Evolutionary conservation across 73 alveolate species (phyloP), one percentile per base, ranked within the genome.

Genomic region (Uronychia setigera): DNA sequence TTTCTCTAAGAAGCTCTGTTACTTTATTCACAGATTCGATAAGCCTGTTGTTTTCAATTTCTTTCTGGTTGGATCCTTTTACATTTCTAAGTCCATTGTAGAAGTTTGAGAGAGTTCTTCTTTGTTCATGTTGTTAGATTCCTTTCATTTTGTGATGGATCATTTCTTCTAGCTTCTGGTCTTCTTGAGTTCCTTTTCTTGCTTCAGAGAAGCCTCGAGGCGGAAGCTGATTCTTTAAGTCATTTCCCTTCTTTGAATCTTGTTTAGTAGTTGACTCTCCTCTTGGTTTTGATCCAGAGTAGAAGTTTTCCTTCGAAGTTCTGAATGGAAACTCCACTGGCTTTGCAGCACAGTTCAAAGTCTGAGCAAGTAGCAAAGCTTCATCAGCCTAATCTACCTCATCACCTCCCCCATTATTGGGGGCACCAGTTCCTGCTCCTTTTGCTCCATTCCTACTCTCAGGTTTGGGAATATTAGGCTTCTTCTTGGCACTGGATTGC

Each of bases 21-120:
- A 87, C 93, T 26, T 85, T 86, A 80, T 87, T 87, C 1, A 87
- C 93, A 0, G 80, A 26, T n/a, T 87, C 88, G 60, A 87, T 74
- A 0, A 87, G 81, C 33, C 93, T 80, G 75, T 87, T 46, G 67
- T 46, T 5, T 19, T 46, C 67, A 46, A 46, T 46, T 19, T 46
- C 67, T 19, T 46, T 5, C 67, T 46, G 19, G 19, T 46, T 46
- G n/a, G 5, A 19, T 19, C 67, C 67, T 19, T 46, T 46, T 5
- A 46, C 67, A 46, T 46, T 46, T 19, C 67, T 46, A 19, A 46
- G 67, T 46, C 67, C 67, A 19, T 46, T 46, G 67, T 46, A 46
- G 67, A 46, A 46, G 67, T 46, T 46, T 46, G 67, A 46, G n/a
- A 46, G 19, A 46, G 67, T 46, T 46, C 19, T 46, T 46, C 67